A percentile compares a stretch with the other conserved stretches of the same genome.
Conservation (phyloP, 139 green algal species). For the Klebsormidium nitens region DNA sequence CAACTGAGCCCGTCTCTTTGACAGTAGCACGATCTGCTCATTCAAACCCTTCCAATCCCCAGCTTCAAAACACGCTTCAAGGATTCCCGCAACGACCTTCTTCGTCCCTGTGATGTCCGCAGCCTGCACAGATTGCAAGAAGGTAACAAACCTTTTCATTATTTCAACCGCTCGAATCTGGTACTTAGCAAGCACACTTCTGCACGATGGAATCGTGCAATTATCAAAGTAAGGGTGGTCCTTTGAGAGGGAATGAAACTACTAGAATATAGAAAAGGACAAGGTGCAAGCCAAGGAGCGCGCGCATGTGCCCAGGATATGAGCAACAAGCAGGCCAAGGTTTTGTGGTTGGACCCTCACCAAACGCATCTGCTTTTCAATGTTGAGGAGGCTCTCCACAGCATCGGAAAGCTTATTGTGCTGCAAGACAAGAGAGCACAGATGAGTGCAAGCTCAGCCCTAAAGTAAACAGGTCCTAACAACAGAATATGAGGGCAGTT, state of each 20-base stretch:
- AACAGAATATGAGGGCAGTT: too few species aligned
- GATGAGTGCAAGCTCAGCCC: too few species aligned
- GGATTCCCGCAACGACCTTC: constrained; percentile 67
- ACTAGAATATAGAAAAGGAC: not conserved
- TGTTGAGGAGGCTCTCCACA: constrained; percentile 33
- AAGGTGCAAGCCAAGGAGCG: too few species aligned
- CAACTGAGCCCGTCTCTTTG: constrained; percentile 91
- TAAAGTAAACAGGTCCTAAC: too few species aligned
- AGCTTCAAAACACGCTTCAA: constrained; percentile 69
- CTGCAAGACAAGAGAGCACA: constrained; percentile 20
- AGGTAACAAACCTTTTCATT: not conserved
- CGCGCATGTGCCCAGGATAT: too few species aligned
- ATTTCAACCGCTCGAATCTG: not conserved
- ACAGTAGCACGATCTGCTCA: constrained; percentile 89
- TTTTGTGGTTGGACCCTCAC: too few species aligned
- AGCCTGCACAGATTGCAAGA: constrained; percentile 28
- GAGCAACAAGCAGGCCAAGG: too few species aligned
- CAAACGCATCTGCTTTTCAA: constrained; percentile 40
- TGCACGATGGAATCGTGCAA: not conserved
- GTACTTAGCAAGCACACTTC: not conserved
- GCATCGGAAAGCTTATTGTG: constrained; percentile 30
- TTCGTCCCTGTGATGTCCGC: constrained; percentile 73
- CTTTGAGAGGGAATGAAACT: not conserved
- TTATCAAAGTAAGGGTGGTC: too few species aligned
- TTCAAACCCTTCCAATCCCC: constrained; percentile 83